These are phyloP conservation scores for Cystobasidium pallidum DNA, from an alignment of 1,284 basidiomycete species.

Conservation along the genomic window DNA sequence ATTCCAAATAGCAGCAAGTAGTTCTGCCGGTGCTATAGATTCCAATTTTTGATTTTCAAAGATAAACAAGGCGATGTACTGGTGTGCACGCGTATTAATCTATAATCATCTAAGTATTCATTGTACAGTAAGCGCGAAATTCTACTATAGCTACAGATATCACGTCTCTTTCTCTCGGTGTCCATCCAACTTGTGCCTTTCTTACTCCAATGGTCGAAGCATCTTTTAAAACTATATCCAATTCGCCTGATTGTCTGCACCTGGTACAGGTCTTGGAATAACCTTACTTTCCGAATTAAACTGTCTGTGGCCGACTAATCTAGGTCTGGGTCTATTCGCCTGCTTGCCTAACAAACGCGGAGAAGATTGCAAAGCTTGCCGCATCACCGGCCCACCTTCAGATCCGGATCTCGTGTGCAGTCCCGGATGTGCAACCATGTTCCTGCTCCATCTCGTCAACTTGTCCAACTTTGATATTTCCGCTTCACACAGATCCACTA, in stretches of 20 bases:
- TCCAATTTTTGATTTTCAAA: too few relatives aligned
- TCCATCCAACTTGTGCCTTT: background rate
- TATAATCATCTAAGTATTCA: too few relatives aligned
- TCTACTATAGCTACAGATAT: conserved; percentile 9
- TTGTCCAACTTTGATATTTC: conserved; percentile 11
- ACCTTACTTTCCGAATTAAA: conserved; percentile 26
- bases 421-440: conserved; percentile 22
- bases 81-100: too few relatives aligned
- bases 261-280: background rate
- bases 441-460: background rate
- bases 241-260: background rate
- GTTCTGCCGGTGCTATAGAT: too few relatives aligned
- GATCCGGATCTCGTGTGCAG: background rate
- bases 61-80: too few relatives aligned
- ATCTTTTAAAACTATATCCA: background rate
- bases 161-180: too few relatives aligned
- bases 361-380: background rate
- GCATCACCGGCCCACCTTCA: background rate
- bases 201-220: background rate
- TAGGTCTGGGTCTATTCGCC: conserved; percentile 17
- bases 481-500: conserved; percentile 15
- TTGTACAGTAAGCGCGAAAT: background rate
- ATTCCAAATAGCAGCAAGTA: too few relatives aligned
- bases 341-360: conserved; percentile 2
- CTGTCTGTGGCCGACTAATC: conserved; percentile 18